Evolutionary conservation across 495 filamentous ascomycete genomes (phyloP).

Genomic region (Penicillium subrubescens): DNA sequence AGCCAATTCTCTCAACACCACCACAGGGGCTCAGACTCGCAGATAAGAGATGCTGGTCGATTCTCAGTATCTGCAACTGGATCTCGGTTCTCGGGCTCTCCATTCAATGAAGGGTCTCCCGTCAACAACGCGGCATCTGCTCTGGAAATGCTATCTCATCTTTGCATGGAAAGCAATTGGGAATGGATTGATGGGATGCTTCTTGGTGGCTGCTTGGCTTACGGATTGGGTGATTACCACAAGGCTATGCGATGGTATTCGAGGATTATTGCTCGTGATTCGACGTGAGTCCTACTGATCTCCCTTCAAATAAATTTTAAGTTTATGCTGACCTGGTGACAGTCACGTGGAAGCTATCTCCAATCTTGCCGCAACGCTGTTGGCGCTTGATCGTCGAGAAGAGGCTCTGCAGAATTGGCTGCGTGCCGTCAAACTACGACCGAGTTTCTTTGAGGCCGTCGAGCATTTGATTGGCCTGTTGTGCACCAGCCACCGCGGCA

Average conservation of each 20-base stretch:
- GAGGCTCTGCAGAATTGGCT: conserved; percentile 90
- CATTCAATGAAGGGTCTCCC: conserved; percentile 39
- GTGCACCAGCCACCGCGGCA: conserved; percentile 77
- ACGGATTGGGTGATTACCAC: conserved; percentile 86
- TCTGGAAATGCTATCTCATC: conserved; percentile 74
- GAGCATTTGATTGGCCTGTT: conserved; percentile 92
- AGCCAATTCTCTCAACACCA: conserved; percentile 31
- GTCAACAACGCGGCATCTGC: conserved; percentile 61
- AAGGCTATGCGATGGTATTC: conserved; percentile 88
- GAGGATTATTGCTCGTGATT: conserved; percentile 78
- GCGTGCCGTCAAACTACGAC: conserved; percentile 76
- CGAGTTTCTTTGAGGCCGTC: conserved; percentile 93
- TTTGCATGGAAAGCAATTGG: conserved; percentile 88
- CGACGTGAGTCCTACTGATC: conserved; percentile 57
- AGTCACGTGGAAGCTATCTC: conserved; percentile 96
- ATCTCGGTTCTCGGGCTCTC: conserved; percentile 37
- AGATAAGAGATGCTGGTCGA: conserved; percentile 36
- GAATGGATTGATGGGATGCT: conserved; percentile 96
- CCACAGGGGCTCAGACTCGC: conserved; percentile 29
- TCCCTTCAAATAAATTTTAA: background rate
- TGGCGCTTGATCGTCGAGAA: conserved; percentile 77
- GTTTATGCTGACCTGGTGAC: conserved; percentile 9
- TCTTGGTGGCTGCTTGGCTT: conserved; percentile 88
- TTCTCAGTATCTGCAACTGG: conserved; percentile 28
- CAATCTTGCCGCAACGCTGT: conserved; percentile 85